phyloP scores from a whole-genome alignment of 129 eudicot genomes.

The Artemisia annua region DNA sequence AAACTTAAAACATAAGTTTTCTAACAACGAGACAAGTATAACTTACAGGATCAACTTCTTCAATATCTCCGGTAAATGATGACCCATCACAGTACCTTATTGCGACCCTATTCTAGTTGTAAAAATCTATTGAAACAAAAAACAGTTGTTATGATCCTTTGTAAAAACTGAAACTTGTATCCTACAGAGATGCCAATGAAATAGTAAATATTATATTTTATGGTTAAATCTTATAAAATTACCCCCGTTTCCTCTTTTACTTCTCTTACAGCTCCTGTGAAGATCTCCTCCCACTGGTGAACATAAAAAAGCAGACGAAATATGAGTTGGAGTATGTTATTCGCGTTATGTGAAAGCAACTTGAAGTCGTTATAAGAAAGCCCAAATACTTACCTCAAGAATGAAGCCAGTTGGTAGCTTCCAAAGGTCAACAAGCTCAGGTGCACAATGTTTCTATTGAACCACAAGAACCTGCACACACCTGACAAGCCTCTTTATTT shows the following conservation, averaged over 20 bases:
- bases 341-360: no score
- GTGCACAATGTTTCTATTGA: slow-evolving; percentile 74
- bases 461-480: slow-evolving; percentile 81
- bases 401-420: slow-evolving; percentile 91
- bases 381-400: slow-evolving; percentile 49
- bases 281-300: slow-evolving; percentile 80
- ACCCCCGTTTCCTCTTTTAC: slow-evolving; percentile 96
- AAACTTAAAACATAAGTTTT: not conserved
- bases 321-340: no score
- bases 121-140: slow-evolving; percentile 41
- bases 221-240: not conserved
- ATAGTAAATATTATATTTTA: not conserved
- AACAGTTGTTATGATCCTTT: not conserved
- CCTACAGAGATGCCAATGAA: not conserved
- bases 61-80: slow-evolving; percentile 59
- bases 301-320: not conserved
- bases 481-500: not conserved
- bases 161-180: no score
- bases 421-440: slow-evolving; percentile 68
- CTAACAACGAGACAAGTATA: no score
- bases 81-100: slow-evolving; percentile 61
- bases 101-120: slow-evolving; percentile 56
- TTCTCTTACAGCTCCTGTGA: slow-evolving; percentile 80
- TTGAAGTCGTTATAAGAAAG: no score
- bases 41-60: slow-evolving; percentile 49